Percentiles rank a stretch among this genome's conserved stretches.
Conservation (phyloP, 2,329 filamentous ascomycete genomes). For the Chrysoporthe puriensis region DNA sequence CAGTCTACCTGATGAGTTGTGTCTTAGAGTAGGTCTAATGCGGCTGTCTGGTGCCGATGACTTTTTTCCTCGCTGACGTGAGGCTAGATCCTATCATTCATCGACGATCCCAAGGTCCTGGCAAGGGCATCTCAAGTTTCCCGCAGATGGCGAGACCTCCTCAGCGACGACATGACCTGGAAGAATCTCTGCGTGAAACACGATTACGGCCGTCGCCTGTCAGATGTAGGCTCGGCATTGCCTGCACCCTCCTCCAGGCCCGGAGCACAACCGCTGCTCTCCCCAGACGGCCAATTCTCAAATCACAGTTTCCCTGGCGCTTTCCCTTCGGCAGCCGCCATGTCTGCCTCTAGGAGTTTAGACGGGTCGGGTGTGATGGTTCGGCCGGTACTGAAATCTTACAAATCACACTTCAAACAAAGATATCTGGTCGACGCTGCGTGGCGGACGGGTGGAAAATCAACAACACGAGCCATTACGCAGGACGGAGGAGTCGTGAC, state of each 20-base stretch:
- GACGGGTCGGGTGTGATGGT: slow-evolving; percentile 51
- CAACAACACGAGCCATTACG: slow-evolving; percentile 84
- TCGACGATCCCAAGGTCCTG: slow-evolving; percentile 93
- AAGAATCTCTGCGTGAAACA: slow-evolving; percentile 96
- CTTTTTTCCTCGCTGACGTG: neutral
- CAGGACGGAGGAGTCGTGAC: slow-evolving; percentile 97
- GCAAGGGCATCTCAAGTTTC: slow-evolving; percentile 97
- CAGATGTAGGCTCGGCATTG: slow-evolving; percentile 49
- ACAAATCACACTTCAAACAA: slow-evolving; percentile 97
- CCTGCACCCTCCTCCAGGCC: slow-evolving; percentile 38
- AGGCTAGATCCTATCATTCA: slow-evolving; percentile 86
- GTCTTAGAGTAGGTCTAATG: slow-evolving; percentile 70
- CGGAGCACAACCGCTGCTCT: slow-evolving; percentile 39
- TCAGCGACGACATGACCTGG: slow-evolving; percentile 98
- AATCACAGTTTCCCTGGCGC: slow-evolving; percentile 50
- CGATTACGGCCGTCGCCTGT: slow-evolving; percentile 72
- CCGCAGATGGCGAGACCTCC: slow-evolving; percentile 85
- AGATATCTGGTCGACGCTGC: slow-evolving; percentile 96
- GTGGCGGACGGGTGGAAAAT: slow-evolving; percentile 89
- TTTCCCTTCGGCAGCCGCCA: slow-evolving; percentile 41
- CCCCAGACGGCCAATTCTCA: slow-evolving; percentile 39
- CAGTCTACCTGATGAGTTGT: slow-evolving; percentile 89
- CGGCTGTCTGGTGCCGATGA: no score
- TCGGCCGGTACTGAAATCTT: slow-evolving; percentile 74
- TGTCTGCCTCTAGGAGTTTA: slow-evolving; percentile 55